A percentile compares a stretch with the other conserved stretches of the same genome.
These are phyloP conservation scores for Gastrolobium bilobum DNA, from an alignment of 306 rosid genomes.

Conservation along the genomic window DNA sequence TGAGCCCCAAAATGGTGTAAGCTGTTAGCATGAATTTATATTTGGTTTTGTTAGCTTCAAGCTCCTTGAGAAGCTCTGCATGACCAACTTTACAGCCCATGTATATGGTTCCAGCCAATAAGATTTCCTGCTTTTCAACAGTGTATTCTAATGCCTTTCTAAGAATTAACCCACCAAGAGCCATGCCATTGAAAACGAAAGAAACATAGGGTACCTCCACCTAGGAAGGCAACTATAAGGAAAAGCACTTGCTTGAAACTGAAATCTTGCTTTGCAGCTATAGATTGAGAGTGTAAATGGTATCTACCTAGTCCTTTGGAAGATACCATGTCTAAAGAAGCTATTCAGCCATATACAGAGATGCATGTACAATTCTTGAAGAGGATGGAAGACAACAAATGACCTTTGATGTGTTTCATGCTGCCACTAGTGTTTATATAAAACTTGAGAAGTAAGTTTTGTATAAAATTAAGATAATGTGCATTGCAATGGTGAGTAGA, in stretches of 20 bases:
- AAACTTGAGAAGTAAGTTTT: too few relatives aligned
- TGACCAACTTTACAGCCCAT: slow-evolving; percentile 38
- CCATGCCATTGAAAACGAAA: slow-evolving; percentile 72
- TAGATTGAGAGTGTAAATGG: slow-evolving; percentile 10
- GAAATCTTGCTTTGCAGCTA: neutral
- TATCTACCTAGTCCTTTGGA: neutral
- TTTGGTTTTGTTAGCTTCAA: slow-evolving; percentile 52
- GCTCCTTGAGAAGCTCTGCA: slow-evolving; percentile 54
- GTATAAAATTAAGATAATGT: too few relatives aligned
- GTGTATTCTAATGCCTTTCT: slow-evolving; percentile 74
- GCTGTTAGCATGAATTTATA: too few relatives aligned
- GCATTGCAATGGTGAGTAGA: too few relatives aligned
- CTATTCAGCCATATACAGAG: too few relatives aligned
- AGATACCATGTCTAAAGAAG: too few relatives aligned
- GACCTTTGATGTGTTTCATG: too few relatives aligned
- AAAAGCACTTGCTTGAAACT: slow-evolving; percentile 39
- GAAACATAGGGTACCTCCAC: slow-evolving; percentile 69
- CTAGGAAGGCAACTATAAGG: too few relatives aligned
- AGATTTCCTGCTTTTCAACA: slow-evolving; percentile 69
- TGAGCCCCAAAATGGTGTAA: slow-evolving; percentile 52
- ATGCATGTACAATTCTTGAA: too few relatives aligned
- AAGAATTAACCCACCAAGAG: slow-evolving; percentile 62
- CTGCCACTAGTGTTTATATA: too few relatives aligned
- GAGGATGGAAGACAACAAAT: too few relatives aligned
- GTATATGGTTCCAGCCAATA: slow-evolving; percentile 58